Base-by-base conservation (phyloP, 1,284 basidiomycete genomes). In the Anthracocystis walkeri region DNA sequence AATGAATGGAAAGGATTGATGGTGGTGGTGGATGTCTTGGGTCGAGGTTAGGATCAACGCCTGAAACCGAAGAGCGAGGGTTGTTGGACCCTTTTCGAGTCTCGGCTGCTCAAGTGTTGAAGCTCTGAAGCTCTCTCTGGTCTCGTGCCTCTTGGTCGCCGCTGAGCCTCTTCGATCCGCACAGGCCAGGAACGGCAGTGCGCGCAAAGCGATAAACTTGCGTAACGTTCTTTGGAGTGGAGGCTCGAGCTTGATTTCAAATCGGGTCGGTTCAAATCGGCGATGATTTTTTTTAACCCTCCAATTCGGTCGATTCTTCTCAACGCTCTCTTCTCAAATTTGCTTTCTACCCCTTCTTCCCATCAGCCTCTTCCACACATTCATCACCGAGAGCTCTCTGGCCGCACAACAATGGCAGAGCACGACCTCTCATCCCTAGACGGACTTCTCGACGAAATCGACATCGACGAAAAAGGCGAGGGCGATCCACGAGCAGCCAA, bases 401-500 rank as follows among this genome's bases (percentile, higher is more conserved):
- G 8, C 20, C 16, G n/a, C 33, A 7, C 41, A 44, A 46, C 23
- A 20, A 59, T 61, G 58, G 16, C 60, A 12, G 70, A 69, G 44
- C 66, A 75, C 48, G 72, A 75, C 29, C 56, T 75, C 1, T 69
- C 66, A 2, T 66, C 58, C 0, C 66, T 75, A 0, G 59, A 66
- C 21, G 67, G 73, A 10, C 58, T 75, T 3, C 64, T 75, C 10
- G 60, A 53, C 16, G 67, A 75, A 10, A 41, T 75, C 20, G 73
- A 75, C 35, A 75, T 75, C 38, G 59, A 58, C 21, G 63, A 70
- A 35, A 57, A 46, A 5, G 54, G 53, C 31, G 20, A 40, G 25
- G 40, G 60, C 16, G 73, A 75, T 48, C 73, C 67, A 8, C 59
- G 64, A 4, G 67, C 59, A 25, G 67, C 67, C 31, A 75, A 70